Conservation (phyloP, 1,284 basidiomycete genomes). For the Ceratobasidium sp. region DNA sequence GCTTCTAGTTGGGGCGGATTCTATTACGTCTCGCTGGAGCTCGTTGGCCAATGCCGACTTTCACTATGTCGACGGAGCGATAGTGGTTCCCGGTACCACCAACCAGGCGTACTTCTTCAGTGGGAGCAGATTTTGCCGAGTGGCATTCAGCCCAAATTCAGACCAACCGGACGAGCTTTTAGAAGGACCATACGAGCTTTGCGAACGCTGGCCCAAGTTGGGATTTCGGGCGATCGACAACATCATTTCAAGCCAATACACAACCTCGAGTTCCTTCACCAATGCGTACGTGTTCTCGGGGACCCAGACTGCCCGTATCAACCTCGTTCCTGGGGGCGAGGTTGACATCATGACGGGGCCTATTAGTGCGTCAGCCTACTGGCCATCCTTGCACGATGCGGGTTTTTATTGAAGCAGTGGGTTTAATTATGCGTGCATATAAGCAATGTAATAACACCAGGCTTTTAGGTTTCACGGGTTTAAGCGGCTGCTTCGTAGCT, state of each 20-base stretch:
- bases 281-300: constrained; percentile 25
- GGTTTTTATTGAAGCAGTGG: constrained; percentile 4
- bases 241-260: background rate
- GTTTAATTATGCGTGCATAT: background rate
- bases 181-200: constrained; percentile 19
- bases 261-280: background rate
- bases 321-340: constrained; percentile 15
- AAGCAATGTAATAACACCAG: background rate
- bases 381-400: constrained; percentile 2
- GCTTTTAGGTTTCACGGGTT: background rate
- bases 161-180: constrained; percentile 2
- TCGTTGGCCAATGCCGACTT: constrained; percentile 25
- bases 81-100: constrained; percentile 12
- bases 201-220: constrained; percentile 1
- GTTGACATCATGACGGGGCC: constrained; percentile 7
- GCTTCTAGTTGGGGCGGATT: background rate
- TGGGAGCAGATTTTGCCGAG: constrained; percentile 13
- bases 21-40: constrained; percentile 9
- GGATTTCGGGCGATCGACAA: constrained; percentile 7
- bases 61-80: constrained; percentile 13
- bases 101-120: constrained; percentile 31
- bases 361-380: background rate
- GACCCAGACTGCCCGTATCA: background rate
- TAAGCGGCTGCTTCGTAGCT: background rate
- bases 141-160: background rate